A percentile compares a stretch with the other conserved stretches of the same genome.
Conservation (phyloP, 352 stramenopile species). For the Globisporangium parvum region DNA sequence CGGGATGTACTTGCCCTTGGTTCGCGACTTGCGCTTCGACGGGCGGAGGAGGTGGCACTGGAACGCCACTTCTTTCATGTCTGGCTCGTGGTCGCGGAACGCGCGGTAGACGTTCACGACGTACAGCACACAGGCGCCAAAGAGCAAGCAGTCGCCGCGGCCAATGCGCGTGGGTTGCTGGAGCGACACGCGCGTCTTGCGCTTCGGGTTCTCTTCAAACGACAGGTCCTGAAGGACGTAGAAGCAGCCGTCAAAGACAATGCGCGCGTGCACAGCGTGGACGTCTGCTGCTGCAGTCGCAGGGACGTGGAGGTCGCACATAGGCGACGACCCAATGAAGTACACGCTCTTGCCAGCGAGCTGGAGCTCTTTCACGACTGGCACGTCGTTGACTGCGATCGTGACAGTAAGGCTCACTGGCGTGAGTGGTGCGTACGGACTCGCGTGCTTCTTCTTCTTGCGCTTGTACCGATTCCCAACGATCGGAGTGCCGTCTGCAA, state of each 20-base stretch:
- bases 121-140: slow-evolving; percentile 46
- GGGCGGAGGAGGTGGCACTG: slow-evolving; percentile 53
- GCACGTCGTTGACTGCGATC: slow-evolving; percentile 9
- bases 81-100: slow-evolving; percentile 43
- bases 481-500: slow-evolving; percentile 27
- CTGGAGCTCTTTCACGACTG: slow-evolving; percentile 16
- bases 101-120: slow-evolving; percentile 42
- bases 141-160: slow-evolving; percentile 50
- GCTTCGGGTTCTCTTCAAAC: slow-evolving; percentile 49
- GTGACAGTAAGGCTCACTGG: slow-evolving; percentile 11
- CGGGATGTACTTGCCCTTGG: slow-evolving; percentile 38
- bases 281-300: slow-evolving; percentile 39
- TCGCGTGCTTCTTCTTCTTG: slow-evolving; percentile 16
- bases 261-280: slow-evolving; percentile 48
- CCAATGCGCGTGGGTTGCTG: slow-evolving; percentile 39
- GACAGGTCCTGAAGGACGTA: slow-evolving; percentile 69
- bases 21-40: slow-evolving; percentile 53
- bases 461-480: slow-evolving; percentile 48
- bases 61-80: slow-evolving; percentile 64
- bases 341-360: slow-evolving; percentile 25
- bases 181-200: slow-evolving; percentile 48
- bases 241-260: slow-evolving; percentile 55
- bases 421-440: slow-evolving; percentile 9
- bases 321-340: slow-evolving; percentile 49
- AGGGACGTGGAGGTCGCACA: slow-evolving; percentile 47